Evolutionary conservation across 768 basidiomycete species (phyloP).

Genomic region (Cyathus striatus): DNA sequence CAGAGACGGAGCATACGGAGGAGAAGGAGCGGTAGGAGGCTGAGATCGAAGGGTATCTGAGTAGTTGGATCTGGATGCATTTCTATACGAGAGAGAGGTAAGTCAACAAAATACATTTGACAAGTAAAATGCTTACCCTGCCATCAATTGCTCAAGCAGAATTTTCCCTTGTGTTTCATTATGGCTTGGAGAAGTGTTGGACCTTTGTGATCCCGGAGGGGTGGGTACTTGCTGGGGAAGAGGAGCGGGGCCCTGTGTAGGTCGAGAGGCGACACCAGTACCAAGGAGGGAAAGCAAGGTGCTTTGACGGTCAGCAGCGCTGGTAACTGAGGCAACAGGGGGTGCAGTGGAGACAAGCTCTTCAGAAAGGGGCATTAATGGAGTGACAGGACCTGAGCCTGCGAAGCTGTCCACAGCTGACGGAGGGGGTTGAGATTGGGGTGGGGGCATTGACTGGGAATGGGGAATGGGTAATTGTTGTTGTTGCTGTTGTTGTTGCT

Average conservation of each 20-base stretch:
- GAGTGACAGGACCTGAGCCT: slow-evolving; percentile 29
- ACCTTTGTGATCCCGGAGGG: slow-evolving; percentile 56
- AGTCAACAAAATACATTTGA: slow-evolving; percentile 12
- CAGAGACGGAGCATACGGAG: slow-evolving; percentile 38
- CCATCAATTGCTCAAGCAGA: slow-evolving; percentile 76
- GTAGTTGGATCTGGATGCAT: slow-evolving; percentile 46
- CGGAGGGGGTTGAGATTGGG: too few relatives aligned
- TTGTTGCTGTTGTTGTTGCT: too few relatives aligned
- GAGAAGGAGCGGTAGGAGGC: slow-evolving; percentile 37
- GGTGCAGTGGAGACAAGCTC: slow-evolving; percentile 41
- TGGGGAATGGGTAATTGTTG: too few relatives aligned
- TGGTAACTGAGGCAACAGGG: slow-evolving; percentile 25
- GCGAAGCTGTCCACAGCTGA: slow-evolving; percentile 19
- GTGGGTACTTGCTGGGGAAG: slow-evolving; percentile 62
- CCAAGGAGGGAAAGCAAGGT: slow-evolving; percentile 69
- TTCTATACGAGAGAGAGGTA: slow-evolving; percentile 23
- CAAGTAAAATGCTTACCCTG: slow-evolving; percentile 49
- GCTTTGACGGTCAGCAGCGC: slow-evolving; percentile 64
- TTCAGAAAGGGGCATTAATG: slow-evolving; percentile 39
- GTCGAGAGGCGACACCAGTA: slow-evolving; percentile 37
- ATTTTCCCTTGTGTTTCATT: slow-evolving; percentile 70
- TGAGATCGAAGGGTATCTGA: slow-evolving; percentile 39
- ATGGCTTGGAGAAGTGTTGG: slow-evolving; percentile 50
- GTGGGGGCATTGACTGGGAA: too few relatives aligned
- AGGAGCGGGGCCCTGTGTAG: slow-evolving; percentile 17